Conservation (phyloP, 305 asterid species). For the Plantago lanceolata region DNA sequence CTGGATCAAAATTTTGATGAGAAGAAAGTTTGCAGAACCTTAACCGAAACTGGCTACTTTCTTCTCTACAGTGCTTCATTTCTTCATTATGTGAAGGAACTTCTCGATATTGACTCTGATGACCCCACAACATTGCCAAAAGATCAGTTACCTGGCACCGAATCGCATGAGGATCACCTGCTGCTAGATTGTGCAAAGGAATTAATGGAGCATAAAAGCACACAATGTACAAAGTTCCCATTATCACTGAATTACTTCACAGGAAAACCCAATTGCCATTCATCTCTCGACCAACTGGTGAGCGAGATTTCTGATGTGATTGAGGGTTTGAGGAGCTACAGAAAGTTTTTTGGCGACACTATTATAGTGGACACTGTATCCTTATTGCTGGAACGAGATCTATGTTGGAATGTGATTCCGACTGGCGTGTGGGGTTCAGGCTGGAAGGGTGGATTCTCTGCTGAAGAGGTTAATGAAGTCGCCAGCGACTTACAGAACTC, state of each 20-base stretch:
- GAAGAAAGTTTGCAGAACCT: slow-evolving; percentile 22
- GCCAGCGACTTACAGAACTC: slow-evolving; percentile 45
- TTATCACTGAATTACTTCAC: slow-evolving; percentile 16
- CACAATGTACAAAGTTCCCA: slow-evolving; percentile 22
- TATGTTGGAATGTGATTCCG: slow-evolving; percentile 39
- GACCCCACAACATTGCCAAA: slow-evolving; percentile 21
- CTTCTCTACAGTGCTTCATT: slow-evolving; percentile 45
- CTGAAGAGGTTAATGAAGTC: slow-evolving; percentile 47
- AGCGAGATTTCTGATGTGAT: slow-evolving; percentile 43
- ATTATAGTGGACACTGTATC: slow-evolving; percentile 35
- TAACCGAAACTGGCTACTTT: slow-evolving; percentile 26
- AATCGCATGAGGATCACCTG: slow-evolving; percentile 29
- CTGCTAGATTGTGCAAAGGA: slow-evolving; percentile 58
- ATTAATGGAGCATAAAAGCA: slow-evolving; percentile 45
- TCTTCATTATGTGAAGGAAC: slow-evolving; percentile 39
- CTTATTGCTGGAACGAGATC: slow-evolving; percentile 40
- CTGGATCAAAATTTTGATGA: slow-evolving; percentile 9
- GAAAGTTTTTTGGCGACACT: slow-evolving; percentile 22
- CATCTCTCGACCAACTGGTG: slow-evolving; percentile 41
- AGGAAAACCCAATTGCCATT: slow-evolving; percentile 21
- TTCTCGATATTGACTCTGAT: slow-evolving; percentile 29
- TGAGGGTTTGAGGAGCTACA: slow-evolving; percentile 39
- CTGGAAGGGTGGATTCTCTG: slow-evolving; percentile 45
- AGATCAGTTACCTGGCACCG: slow-evolving; percentile 21
- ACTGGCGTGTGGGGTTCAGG: slow-evolving; percentile 61